These are phyloP conservation scores for Cladosporium sphaerospermum DNA, from an alignment of 2,329 filamentous ascomycete species.

Conservation along the genomic window DNA sequence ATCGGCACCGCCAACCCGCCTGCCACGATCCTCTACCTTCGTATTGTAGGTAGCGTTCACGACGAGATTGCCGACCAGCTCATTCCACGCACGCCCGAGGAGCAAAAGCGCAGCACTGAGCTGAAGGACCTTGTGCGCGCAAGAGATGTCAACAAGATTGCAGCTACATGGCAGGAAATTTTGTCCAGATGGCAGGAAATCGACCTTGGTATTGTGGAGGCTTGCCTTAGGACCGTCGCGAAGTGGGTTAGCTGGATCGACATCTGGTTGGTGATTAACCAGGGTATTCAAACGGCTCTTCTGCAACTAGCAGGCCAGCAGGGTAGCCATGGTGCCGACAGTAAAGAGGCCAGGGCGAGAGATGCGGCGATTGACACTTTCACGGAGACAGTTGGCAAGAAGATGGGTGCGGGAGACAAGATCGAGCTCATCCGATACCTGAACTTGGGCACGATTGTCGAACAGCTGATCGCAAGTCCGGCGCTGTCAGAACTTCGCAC, in stretches of 20 bases:
- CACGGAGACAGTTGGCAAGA: conserved; percentile 93
- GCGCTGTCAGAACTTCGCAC: conserved; percentile 71
- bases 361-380: conserved; percentile 91
- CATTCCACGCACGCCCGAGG: conserved; percentile 67
- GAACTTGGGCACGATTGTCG: conserved; percentile 77
- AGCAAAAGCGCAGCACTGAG: conserved; percentile 78
- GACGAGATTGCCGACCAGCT: conserved; percentile 96
- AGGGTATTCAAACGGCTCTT: conserved; percentile 76
- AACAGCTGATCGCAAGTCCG: conserved; percentile 77
- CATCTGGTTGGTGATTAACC: conserved; percentile 86
- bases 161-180: conserved; percentile 85
- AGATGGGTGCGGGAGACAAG: conserved; percentile 93
- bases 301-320: conserved; percentile 78
- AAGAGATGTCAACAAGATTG: conserved; percentile 82
- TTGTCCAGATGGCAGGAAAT: conserved; percentile 66
- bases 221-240: conserved; percentile 84
- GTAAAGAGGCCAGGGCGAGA: conserved; percentile 63
- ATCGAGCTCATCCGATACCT: conserved; percentile 88
- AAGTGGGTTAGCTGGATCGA: conserved; percentile 99
- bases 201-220: conserved; percentile 68
- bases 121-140: conserved; percentile 86
- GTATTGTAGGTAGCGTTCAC: conserved; percentile 82
- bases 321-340: conserved; percentile 53
- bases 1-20: conserved; percentile 58
- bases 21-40: conserved; percentile 81